A percentile compares a stretch with the other conserved stretches of the same genome.
Evolutionary conservation across 805 yeast species (phyloP).

Genomic region (Candida dajiaensis): DNA sequence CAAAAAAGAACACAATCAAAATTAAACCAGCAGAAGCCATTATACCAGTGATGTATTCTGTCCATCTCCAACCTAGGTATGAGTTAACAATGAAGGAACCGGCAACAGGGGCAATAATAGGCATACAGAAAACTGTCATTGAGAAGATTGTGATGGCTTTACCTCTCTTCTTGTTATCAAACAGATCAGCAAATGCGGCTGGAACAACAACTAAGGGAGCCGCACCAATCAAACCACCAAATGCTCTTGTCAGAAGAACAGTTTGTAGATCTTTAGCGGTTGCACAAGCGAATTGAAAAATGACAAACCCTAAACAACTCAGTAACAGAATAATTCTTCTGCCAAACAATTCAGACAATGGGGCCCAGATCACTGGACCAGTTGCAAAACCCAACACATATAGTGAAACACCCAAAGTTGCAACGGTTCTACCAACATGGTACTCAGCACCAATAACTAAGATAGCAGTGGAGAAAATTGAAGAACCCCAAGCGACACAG

Average conservation of each 20-base stretch:
- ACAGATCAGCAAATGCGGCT: constrained; percentile 82
- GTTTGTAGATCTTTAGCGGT: constrained; percentile 77
- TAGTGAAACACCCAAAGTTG: constrained; percentile 68
- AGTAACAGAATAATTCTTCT: constrained; percentile 55
- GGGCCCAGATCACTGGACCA: constrained; percentile 91
- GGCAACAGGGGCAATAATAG: constrained; percentile 75
- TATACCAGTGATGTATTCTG: constrained; percentile 64
- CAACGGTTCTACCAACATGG: constrained; percentile 62
- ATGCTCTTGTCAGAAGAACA: constrained; percentile 68
- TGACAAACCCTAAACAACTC: constrained; percentile 49
- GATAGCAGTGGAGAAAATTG: constrained; percentile 68
- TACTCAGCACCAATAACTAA: constrained; percentile 41
- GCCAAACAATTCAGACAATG: constrained; percentile 74
- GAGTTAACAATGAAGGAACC: constrained; percentile 62
- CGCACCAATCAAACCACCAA: constrained; percentile 77
- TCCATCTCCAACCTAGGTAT: constrained; percentile 81
- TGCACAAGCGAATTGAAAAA: constrained; percentile 70
- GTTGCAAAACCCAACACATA: constrained; percentile 92
- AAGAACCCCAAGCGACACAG: constrained; percentile 68
- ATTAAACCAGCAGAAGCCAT: constrained; percentile 40
- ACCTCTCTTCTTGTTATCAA: constrained; percentile 62
- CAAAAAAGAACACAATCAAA: constrained; percentile 37
- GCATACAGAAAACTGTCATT: constrained; percentile 72
- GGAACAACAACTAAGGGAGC: constrained; percentile 84
- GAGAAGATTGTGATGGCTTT: constrained; percentile 67